These are phyloP conservation scores for Boletus mariae DNA, from an alignment of 1,284 basidiomycete genomes.

Conservation along the genomic window DNA sequence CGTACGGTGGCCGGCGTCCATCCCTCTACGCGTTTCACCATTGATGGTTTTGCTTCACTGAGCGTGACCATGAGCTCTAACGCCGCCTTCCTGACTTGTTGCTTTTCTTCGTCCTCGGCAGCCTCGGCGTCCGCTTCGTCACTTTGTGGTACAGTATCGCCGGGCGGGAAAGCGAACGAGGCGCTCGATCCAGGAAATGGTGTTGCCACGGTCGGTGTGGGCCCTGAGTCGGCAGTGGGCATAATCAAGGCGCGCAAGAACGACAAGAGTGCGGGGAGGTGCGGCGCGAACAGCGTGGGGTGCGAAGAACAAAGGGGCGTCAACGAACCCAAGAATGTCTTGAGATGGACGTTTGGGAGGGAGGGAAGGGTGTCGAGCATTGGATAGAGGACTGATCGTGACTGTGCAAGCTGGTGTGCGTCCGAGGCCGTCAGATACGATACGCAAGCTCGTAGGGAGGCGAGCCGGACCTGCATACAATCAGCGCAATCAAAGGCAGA, in stretches of 20 bases:
- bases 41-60: slow-evolving; percentile 60
- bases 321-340: slow-evolving; percentile 63
- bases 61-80: slow-evolving; percentile 77
- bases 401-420: slow-evolving; percentile 51
- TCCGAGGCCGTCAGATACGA: slow-evolving; percentile 61
- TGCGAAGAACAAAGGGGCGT: slow-evolving; percentile 68
- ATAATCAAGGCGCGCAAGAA: slow-evolving; percentile 67
- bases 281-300: slow-evolving; percentile 64
- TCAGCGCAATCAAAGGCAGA: background rate
- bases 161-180: slow-evolving; percentile 56
- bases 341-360: slow-evolving; percentile 51
- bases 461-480: slow-evolving; percentile 43
- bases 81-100: slow-evolving; percentile 59
- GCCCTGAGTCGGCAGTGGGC: slow-evolving; percentile 61
- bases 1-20: slow-evolving; percentile 68
- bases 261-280: slow-evolving; percentile 57
- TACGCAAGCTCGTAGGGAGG: slow-evolving; percentile 56
- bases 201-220: slow-evolving; percentile 67
- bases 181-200: slow-evolving; percentile 50
- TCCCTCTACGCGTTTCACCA: slow-evolving; percentile 62
- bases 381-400: slow-evolving; percentile 54
- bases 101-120: slow-evolving; percentile 49
- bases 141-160: slow-evolving; percentile 17
- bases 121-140: slow-evolving; percentile 39
- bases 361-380: slow-evolving; percentile 64